phyloP scores from a whole-genome alignment of 768 basidiomycete species.

The Dentipellis fragilis region DNA sequence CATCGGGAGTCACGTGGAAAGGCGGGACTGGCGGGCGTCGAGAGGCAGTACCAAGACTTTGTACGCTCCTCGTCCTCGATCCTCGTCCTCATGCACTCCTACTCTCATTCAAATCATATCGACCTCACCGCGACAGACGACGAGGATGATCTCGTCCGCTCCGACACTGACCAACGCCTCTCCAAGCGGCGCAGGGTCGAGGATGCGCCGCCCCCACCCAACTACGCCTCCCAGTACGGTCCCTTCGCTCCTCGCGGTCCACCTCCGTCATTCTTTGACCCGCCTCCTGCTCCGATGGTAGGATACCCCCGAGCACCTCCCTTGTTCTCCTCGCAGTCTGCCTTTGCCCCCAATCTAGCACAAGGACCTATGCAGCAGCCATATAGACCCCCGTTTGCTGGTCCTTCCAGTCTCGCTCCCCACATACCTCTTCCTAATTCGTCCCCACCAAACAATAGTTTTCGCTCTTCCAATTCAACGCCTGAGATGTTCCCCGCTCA shows the following conservation, averaged over 20 bases:
- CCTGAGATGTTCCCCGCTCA: not conserved
- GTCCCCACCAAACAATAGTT: constrained; percentile 19
- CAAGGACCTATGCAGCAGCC: not conserved
- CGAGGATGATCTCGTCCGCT: constrained; percentile 29
- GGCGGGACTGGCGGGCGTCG: too few species aligned
- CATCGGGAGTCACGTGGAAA: too few species aligned
- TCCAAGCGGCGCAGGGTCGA: constrained; percentile 10
- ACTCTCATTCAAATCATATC: constrained; percentile 44
- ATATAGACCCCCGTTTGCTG: constrained; percentile 45
- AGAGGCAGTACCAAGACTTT: too few species aligned
- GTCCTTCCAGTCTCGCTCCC: constrained; percentile 23
- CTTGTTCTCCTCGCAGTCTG: not conserved
- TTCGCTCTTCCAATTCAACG: not conserved
- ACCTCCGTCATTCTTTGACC: not conserved
- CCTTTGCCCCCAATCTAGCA: too few species aligned
- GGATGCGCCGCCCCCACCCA: constrained; percentile 1
- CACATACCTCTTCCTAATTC: constrained; percentile 8
- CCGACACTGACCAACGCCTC: constrained; percentile 5
- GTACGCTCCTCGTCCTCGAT: too few species aligned
- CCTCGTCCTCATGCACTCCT: constrained; percentile 18
- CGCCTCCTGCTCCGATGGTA: not conserved
- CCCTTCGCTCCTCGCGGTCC: constrained; percentile 5
- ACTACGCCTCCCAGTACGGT: not conserved
- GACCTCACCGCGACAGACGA: constrained; percentile 69
- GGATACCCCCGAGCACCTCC: constrained; percentile 1